Conservation (phyloP, 1,139 yeast genomes). For the Blastobotrys apis region DNA sequence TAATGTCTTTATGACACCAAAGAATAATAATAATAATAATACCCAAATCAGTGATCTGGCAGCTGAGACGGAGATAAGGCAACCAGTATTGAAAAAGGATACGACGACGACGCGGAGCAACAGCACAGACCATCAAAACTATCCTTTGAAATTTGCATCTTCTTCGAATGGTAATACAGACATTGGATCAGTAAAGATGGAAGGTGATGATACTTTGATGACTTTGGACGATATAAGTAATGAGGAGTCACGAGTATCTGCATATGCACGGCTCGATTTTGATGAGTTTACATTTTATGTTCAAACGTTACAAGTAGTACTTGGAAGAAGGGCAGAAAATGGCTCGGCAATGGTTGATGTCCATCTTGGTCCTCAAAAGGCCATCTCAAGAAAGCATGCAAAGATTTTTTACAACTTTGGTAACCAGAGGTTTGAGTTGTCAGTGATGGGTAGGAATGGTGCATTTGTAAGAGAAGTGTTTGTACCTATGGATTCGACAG, state of each 20-base stretch:
- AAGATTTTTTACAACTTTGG: conserved; percentile 94
- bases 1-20: conserved; percentile 15
- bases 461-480: conserved; percentile 90
- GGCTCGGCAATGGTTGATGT: conserved; percentile 72
- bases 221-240: conserved; percentile 14
- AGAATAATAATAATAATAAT: background rate
- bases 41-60: background rate
- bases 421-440: conserved; percentile 83
- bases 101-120: background rate
- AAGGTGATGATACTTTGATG: background rate
- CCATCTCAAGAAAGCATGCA: conserved; percentile 89
- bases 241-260: conserved; percentile 60
- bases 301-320: conserved; percentile 86
- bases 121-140: conserved; percentile 12
- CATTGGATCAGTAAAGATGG: too few species aligned
- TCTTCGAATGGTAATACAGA: conserved; percentile 2
- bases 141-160: conserved; percentile 17
- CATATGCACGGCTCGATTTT: conserved; percentile 91
- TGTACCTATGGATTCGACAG: conserved; percentile 84
- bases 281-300: conserved; percentile 91
- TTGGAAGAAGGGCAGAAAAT: conserved; percentile 84
- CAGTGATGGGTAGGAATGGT: conserved; percentile 90
- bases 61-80: conserved; percentile 12
- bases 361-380: conserved; percentile 84
- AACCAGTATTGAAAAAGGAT: conserved; percentile 8